phyloP scores from a whole-genome alignment of 2,329 filamentous ascomycete species.

The Raffaelea deltoideospora region DNA sequence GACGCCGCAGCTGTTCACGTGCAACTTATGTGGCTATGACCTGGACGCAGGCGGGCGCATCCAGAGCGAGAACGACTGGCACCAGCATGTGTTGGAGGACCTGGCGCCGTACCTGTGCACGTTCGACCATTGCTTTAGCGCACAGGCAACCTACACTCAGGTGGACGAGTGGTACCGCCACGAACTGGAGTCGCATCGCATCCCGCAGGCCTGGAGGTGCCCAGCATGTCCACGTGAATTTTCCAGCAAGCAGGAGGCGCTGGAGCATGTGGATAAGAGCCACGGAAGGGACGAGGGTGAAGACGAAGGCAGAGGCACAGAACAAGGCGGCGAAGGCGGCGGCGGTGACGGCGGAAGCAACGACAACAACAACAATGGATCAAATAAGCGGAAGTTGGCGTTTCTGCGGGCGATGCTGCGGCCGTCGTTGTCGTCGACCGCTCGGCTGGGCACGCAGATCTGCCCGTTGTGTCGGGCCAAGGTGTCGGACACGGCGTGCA shows the following conservation, averaged over 20 bases:
- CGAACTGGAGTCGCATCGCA: constrained; percentile 7
- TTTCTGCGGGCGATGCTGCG: constrained; percentile 5
- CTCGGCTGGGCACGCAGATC: constrained; percentile 3
- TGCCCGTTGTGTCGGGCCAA: constrained; percentile 6
- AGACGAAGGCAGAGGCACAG: no score
- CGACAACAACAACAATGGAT: no score
- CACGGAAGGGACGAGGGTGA: constrained; percentile 3
- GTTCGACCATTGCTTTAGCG: constrained; percentile 8
- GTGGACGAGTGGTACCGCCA: constrained; percentile 9
- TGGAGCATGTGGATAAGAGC: constrained; percentile 2
- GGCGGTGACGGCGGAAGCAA: no score
- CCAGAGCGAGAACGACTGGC: constrained; percentile 6
- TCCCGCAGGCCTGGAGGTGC: constrained; percentile 6
- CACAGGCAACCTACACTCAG: constrained; percentile 6
- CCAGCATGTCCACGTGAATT: constrained; percentile 8
- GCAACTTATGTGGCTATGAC: constrained; percentile 8
- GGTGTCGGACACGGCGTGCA: constrained; percentile 4
- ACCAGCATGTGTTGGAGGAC: constrained; percentile 7
- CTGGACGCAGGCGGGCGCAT: constrained; percentile 6
- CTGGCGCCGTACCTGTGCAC: constrained; percentile 9
- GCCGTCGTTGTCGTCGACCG: constrained; percentile 3
- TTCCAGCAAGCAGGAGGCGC: constrained; percentile 4
- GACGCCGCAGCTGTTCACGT: constrained; percentile 5
- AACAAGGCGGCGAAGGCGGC: no score
- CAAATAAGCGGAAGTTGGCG: no score